phyloP scores from a whole-genome alignment of 257 asterid genomes.

The Solanum bulbocastanum region DNA sequence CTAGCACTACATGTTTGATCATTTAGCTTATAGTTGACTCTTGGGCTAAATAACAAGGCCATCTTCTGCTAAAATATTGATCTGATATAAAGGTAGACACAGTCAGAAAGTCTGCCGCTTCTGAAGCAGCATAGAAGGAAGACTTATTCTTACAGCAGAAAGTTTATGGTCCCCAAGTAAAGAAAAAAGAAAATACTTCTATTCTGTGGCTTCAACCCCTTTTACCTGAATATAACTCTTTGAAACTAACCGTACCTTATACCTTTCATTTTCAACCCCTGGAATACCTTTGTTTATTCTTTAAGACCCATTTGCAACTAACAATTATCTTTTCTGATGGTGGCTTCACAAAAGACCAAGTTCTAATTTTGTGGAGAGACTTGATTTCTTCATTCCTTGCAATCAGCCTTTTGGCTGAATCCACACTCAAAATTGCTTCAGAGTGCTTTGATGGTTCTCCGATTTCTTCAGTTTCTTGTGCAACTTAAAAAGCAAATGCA shows the following conservation, averaged over 20 bases:
- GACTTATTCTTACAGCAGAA: background rate
- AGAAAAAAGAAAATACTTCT: background rate
- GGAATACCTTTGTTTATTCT: background rate
- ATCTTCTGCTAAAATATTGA: background rate
- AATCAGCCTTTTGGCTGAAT: background rate
- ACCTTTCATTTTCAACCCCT: background rate
- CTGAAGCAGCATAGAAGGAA: background rate
- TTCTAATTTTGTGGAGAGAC: background rate
- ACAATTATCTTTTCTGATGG: background rate
- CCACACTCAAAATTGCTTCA: background rate
- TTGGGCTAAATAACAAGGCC: background rate
- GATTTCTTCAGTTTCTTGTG: background rate
- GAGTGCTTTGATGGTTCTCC: background rate
- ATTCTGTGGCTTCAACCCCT: background rate
- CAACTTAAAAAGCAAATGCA: background rate
- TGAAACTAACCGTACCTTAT: background rate
- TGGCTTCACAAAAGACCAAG: background rate
- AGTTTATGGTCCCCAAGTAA: background rate
- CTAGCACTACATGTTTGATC: background rate
- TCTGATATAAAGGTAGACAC: background rate
- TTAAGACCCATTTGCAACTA: background rate
- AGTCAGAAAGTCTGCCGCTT: background rate
- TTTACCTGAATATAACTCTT: background rate
- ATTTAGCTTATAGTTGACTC: background rate
- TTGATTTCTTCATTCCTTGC: background rate